Percentiles rank a stretch among this genome's conserved stretches.
phyloP scores from a whole-genome alignment of 169 alveolate species.

The Cyclospora cayetanensis region DNA sequence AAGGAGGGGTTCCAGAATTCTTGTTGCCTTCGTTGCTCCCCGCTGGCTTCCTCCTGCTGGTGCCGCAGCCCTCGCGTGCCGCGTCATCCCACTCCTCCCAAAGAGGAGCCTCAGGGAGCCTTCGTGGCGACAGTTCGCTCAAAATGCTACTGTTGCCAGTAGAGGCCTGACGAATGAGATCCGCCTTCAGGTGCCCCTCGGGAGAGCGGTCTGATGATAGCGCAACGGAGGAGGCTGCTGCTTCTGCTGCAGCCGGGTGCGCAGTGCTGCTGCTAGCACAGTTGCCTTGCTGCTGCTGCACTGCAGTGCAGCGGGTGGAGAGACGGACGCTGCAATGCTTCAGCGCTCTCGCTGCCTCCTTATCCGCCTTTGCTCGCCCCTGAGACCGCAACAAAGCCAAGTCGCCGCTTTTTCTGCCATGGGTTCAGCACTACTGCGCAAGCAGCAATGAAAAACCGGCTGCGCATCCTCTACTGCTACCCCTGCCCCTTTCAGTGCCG shows the following conservation, averaged over 20 bases:
- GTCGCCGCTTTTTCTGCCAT: not conserved
- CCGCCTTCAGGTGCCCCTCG: no score
- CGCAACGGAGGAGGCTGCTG: no score
- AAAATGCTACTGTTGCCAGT: not conserved
- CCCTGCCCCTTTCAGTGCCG: not conserved
- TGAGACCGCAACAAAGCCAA: not conserved
- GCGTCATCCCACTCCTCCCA: not conserved
- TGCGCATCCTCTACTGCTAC: not conserved
- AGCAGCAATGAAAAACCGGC: no score
- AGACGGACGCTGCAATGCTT: constrained; percentile 10
- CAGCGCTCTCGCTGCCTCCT: not conserved
- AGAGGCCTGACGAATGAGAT: no score
- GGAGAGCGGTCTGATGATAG: no score
- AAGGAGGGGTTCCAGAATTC: not conserved
- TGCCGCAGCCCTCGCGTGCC: not conserved
- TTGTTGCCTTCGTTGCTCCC: not conserved
- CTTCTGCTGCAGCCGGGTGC: not conserved
- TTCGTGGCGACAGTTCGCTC: not conserved
- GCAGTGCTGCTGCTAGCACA: not conserved
- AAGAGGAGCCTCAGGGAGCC: not conserved
- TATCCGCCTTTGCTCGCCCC: not conserved
- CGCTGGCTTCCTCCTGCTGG: not conserved
- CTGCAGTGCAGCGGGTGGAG: no score
- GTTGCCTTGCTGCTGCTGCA: constrained; percentile 11
- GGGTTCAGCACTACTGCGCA: no score